Conservation (phyloP, 2,329 filamentous ascomycete species). For the Tolypocladium ophioglossoides region DNA sequence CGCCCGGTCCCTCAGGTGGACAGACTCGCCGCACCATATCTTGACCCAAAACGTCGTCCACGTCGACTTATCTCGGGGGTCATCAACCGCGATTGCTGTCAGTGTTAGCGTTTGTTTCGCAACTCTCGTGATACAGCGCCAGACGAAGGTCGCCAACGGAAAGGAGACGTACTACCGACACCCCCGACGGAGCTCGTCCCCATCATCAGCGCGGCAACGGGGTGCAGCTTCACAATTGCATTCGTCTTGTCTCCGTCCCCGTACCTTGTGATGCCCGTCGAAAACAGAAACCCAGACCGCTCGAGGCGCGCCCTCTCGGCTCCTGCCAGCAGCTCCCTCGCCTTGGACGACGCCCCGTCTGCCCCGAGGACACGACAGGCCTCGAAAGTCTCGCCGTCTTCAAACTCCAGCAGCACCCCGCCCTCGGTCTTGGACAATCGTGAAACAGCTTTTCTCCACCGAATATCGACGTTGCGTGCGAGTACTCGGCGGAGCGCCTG, state of each 20-base stretch:
- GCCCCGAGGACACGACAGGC: conserved; percentile 16
- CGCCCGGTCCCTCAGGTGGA: conserved; percentile 20
- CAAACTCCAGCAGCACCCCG: conserved; percentile 14
- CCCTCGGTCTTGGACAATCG: conserved; percentile 1
- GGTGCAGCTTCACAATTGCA: conserved; percentile 15
- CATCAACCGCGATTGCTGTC: conserved; percentile 9
- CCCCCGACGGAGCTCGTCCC: conserved; percentile 15
- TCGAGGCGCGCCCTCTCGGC: not conserved
- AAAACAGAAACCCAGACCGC: conserved; percentile 14
- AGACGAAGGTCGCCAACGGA: not conserved
- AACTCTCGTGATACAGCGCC: not conserved
- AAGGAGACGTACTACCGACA: conserved; percentile 16
- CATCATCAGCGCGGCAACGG: conserved; percentile 19
- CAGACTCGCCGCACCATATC: conserved; percentile 18
- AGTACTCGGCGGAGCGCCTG: conserved; percentile 21
- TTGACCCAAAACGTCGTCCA: conserved; percentile 26
- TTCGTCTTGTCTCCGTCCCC: conserved; percentile 14
- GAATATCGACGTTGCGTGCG: conserved; percentile 19
- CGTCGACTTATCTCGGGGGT: conserved; percentile 10
- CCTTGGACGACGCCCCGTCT: conserved; percentile 16
- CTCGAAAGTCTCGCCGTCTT: conserved; percentile 8
- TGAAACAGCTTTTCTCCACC: conserved; percentile 16
- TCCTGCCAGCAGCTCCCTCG: not conserved
- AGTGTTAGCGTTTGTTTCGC: not conserved
- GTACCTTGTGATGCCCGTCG: conserved; percentile 15